A percentile compares a stretch with the other conserved stretches of the same genome.
Conservation (phyloP, 1,284 basidiomycete species). For the Somion occarium region DNA sequence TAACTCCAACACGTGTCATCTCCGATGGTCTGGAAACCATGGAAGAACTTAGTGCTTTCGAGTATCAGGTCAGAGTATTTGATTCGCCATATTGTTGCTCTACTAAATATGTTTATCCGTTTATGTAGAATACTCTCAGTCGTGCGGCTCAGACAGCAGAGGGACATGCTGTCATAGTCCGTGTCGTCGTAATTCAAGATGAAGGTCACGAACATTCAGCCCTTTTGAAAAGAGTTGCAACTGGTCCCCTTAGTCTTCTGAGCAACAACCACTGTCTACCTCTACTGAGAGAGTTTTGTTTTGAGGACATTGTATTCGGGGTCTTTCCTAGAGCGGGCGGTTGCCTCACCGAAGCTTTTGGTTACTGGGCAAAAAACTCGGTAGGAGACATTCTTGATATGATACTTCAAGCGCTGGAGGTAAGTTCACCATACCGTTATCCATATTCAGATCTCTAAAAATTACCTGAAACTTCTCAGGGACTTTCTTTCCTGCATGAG, state of each 20-base stretch:
- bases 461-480: background rate
- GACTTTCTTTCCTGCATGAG: background rate
- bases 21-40: no score
- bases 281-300: background rate
- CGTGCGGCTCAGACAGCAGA: background rate
- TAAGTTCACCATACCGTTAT: background rate
- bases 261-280: background rate
- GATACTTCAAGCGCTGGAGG: background rate
- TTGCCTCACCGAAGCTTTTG: background rate
- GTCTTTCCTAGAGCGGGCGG: background rate
- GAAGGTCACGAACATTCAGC: background rate
- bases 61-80: background rate
- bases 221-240: conserved; percentile 2
- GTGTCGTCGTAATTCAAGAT: background rate
- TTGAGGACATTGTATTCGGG: background rate
- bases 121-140: background rate
- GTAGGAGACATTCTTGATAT: background rate
- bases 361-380: background rate
- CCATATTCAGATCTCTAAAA: background rate
- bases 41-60: no score
- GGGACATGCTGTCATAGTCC: background rate
- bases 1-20: background rate
- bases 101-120: background rate
- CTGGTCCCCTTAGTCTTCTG: background rate
- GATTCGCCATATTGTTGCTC: background rate